Percentiles rank a stretch among this genome's conserved stretches.
These are phyloP conservation scores for Rhodotorula sphaerocarpa DNA, from an alignment of 768 basidiomycete genomes.

Conservation along the genomic window DNA sequence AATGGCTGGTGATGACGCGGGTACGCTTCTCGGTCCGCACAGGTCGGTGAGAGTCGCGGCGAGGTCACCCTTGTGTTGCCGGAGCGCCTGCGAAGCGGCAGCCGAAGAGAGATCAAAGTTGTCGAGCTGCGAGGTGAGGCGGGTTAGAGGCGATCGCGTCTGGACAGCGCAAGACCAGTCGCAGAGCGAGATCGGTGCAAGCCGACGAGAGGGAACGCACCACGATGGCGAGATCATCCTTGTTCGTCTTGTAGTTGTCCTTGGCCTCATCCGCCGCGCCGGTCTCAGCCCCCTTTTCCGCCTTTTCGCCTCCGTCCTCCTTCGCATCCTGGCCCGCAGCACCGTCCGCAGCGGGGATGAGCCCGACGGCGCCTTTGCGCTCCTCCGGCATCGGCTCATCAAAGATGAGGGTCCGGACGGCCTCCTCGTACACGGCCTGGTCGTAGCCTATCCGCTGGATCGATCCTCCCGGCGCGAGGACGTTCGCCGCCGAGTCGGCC, in stretches of 20 bases:
- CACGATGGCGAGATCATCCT: slow-evolving; percentile 11
- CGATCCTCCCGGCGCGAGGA: slow-evolving; percentile 18
- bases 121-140: slow-evolving; percentile 3
- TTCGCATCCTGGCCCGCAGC: not conserved
- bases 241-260: slow-evolving; percentile 21
- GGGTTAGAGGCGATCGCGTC: too few relatives aligned
- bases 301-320: not conserved
- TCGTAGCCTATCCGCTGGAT: slow-evolving; percentile 33
- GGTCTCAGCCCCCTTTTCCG: not conserved
- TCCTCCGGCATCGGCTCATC: not conserved
- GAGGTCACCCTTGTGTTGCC: slow-evolving; percentile 16
- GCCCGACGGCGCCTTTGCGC: not conserved
- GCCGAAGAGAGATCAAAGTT: slow-evolving; percentile 6
- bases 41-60: slow-evolving; percentile 9
- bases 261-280: slow-evolving; percentile 1
- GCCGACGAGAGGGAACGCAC: not conserved
- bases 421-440: slow-evolving; percentile 17
- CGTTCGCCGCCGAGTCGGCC: slow-evolving; percentile 12
- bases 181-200: too few relatives aligned
- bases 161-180: too few relatives aligned
- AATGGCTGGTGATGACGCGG: too few relatives aligned
- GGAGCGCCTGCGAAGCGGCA: slow-evolving; percentile 1
- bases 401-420: slow-evolving; percentile 8
- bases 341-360: not conserved
- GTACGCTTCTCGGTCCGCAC: slow-evolving; percentile 1